Evolutionary conservation across 2,329 filamentous ascomycete species (phyloP).

Genomic region (Fusarium gaditjirri): DNA sequence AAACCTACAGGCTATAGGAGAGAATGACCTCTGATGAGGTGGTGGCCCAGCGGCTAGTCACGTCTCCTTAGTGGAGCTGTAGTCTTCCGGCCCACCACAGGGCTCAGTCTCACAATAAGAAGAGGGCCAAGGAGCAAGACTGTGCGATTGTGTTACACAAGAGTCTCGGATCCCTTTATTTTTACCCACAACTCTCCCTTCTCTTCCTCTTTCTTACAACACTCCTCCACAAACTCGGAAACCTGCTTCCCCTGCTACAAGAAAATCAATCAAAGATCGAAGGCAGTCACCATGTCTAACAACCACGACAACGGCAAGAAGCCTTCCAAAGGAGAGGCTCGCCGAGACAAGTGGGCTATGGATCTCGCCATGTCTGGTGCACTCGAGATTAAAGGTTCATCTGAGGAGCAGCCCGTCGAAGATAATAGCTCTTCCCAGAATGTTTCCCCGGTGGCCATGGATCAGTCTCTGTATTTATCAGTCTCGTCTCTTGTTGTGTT

Average conservation of each 20-base stretch:
- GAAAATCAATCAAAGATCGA: not conserved
- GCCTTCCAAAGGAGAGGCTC: not conserved
- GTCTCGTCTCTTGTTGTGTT: not conserved
- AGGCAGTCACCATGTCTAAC: not conserved
- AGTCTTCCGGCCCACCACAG: not conserved
- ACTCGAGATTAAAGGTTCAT: not conserved
- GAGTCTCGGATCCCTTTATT: not conserved
- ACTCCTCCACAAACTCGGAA: not conserved
- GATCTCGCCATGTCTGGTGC: not conserved
- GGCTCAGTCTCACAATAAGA: not conserved
- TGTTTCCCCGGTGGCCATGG: accelerated
- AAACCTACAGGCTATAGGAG: not conserved
- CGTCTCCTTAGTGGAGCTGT: not conserved
- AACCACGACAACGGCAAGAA: not conserved
- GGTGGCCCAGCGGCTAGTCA: not conserved
- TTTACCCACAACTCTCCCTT: not conserved
- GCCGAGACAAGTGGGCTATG: not conserved
- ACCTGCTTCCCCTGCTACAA: not conserved
- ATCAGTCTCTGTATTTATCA: not conserved
- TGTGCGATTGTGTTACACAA: not conserved
- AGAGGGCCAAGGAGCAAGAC: not conserved
- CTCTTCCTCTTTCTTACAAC: not conserved
- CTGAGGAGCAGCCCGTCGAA: not conserved
- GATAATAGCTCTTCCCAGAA: not conserved
- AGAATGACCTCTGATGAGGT: too few relatives aligned